A percentile compares a stretch with the other conserved stretches of the same genome.
These are phyloP conservation scores for Nakazawaea anatomiae DNA, from an alignment of 805 yeast species.

Conservation along the genomic window DNA sequence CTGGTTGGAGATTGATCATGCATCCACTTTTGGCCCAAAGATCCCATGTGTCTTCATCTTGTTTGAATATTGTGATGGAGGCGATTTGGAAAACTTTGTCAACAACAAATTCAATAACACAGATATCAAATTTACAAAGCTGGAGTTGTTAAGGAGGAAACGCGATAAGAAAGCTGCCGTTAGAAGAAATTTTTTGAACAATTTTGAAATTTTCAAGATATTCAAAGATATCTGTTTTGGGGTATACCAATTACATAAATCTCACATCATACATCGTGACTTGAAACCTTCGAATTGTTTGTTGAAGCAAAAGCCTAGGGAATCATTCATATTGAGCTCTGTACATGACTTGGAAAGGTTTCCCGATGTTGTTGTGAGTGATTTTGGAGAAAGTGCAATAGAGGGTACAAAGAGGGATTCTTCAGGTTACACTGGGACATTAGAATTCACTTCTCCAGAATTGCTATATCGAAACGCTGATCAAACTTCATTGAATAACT, in stretches of 20 bases:
- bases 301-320: conserved; percentile 32
- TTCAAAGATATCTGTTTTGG: conserved; percentile 67
- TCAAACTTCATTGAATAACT: conserved; percentile 36
- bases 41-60: conserved; percentile 65
- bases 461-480: conserved; percentile 32
- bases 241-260: conserved; percentile 61
- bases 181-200: conserved; percentile 29
- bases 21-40: conserved; percentile 47
- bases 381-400: conserved; percentile 84
- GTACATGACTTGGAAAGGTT: conserved; percentile 24
- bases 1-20: conserved; percentile 70
- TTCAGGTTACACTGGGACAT: conserved; percentile 82
- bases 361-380: conserved; percentile 77
- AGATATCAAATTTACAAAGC: conserved; percentile 26
- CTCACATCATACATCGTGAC: conserved; percentile 82
- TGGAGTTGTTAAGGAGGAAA: conserved; percentile 19
- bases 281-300: conserved; percentile 86
- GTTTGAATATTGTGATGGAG: conserved; percentile 87
- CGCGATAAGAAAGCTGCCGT: conserved; percentile 1
- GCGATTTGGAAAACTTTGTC: conserved; percentile 71
- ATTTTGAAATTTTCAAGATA: conserved; percentile 61
- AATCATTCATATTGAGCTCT: conserved; percentile 15
- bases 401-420: conserved; percentile 60
- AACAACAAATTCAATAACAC: conserved; percentile 27
- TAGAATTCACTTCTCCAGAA: conserved; percentile 88